Conservation (phyloP, 2,329 filamentous ascomycete species). For the Diplodia corticola region DNA sequence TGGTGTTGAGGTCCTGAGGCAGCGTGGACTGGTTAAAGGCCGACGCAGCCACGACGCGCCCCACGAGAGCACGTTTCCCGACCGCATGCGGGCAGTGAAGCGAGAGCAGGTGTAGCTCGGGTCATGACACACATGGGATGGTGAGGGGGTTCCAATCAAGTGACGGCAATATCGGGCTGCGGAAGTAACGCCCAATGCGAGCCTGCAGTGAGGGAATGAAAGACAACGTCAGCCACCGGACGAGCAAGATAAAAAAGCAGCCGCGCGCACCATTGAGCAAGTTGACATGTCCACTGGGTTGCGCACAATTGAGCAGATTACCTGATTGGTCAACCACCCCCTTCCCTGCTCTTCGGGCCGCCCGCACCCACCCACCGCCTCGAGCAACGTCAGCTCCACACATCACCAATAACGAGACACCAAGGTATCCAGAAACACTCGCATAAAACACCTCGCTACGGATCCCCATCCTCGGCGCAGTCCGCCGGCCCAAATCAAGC, state of each 20-base stretch:
- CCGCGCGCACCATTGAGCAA: not conserved
- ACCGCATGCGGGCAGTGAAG: not conserved
- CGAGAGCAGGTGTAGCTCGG: not conserved
- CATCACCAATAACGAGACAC: not conserved
- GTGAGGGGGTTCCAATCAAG: not conserved
- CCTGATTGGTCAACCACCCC: not conserved
- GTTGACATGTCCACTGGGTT: not conserved
- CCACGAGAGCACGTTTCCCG: not conserved
- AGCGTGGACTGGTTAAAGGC: not conserved
- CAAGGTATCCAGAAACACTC: not conserved
- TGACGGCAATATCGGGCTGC: not conserved
- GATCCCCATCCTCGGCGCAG: not conserved
- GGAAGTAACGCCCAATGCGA: not conserved
- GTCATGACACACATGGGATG: too few relatives aligned
- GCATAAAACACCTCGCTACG: not conserved
- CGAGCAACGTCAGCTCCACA: not conserved
- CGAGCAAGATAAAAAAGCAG: not conserved
- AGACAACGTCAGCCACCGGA: not conserved
- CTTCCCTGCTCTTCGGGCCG: not conserved
- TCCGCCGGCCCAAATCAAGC: not conserved
- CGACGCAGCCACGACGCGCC: not conserved
- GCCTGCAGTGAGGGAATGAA: not conserved
- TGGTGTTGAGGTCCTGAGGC: not conserved
- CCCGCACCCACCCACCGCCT: not conserved
- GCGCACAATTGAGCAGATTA: slow-evolving; percentile 18